Evolutionary conservation across 345 rosid genomes (phyloP).

Genomic region (Euphorbia tirucalli): DNA sequence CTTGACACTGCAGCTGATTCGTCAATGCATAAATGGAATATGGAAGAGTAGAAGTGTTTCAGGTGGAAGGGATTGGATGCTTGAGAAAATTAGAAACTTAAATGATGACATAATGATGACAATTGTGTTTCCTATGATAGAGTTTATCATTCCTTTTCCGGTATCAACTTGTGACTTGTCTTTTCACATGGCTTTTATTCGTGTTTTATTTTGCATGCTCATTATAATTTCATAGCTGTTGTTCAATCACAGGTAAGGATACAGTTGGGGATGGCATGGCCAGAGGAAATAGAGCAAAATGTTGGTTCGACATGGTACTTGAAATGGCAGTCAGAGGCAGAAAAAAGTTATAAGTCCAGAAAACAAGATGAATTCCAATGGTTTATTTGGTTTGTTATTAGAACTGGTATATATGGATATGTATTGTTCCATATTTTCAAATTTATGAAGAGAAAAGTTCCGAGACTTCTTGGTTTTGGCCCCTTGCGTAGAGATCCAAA

Average conservation of each 20-base stretch:
- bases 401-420: slow-evolving; percentile 58
- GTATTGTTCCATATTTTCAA: slow-evolving; percentile 56
- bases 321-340: slow-evolving; percentile 80
- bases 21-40: slow-evolving; percentile 50
- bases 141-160: slow-evolving; percentile 67
- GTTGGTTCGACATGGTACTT: slow-evolving; percentile 87
- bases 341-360: slow-evolving; percentile 61
- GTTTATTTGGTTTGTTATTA: slow-evolving; percentile 67
- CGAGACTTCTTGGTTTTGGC: slow-evolving; percentile 75
- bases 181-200: not conserved
- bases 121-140: slow-evolving; percentile 62
- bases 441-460: slow-evolving; percentile 69
- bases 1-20: slow-evolving; percentile 49
- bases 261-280: slow-evolving; percentile 88
- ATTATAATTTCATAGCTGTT: slow-evolving; percentile 10
- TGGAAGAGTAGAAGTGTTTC: slow-evolving; percentile 54
- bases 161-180: slow-evolving; percentile 37
- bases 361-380: slow-evolving; percentile 50
- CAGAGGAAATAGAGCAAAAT: slow-evolving; percentile 68
- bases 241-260: slow-evolving; percentile 54
- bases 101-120: slow-evolving; percentile 74
- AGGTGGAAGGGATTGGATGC: slow-evolving; percentile 42
- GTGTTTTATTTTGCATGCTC: slow-evolving; percentile 4
- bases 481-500: slow-evolving; percentile 74
- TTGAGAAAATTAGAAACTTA: slow-evolving; percentile 46